These are phyloP conservation scores for Candida boidinii DNA, from an alignment of 805 yeast species.

Conservation along the genomic window DNA sequence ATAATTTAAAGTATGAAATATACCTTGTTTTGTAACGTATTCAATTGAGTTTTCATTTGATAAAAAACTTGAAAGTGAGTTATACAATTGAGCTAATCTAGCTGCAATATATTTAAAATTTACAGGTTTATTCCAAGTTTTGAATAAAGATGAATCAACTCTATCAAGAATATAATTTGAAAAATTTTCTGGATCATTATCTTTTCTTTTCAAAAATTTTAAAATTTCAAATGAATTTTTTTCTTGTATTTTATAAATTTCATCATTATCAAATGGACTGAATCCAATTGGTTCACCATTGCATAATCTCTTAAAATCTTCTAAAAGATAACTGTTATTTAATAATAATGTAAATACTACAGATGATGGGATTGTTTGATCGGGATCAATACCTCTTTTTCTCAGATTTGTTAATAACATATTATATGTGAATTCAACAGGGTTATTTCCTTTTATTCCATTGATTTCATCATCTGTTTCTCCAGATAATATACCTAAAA, in stretches of 20 bases:
- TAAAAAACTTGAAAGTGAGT: constrained; percentile 25
- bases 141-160: constrained; percentile 24
- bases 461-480: background rate
- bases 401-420: constrained; percentile 37
- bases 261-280: constrained; percentile 28
- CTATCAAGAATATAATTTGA: too few relatives aligned
- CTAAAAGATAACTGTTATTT: constrained; percentile 25
- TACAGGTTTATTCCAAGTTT: constrained; percentile 43
- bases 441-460: constrained; percentile 3
- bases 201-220: too few relatives aligned
- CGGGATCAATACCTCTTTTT: constrained; percentile 39
- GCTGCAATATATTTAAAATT: constrained; percentile 51
- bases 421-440: constrained; percentile 25
- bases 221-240: too few relatives aligned
- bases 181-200: too few relatives aligned
- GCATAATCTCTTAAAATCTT: constrained; percentile 37
- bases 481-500: constrained; percentile 32
- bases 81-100: constrained; percentile 40
- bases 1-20: constrained; percentile 33
- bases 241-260: constrained; percentile 8
- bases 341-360: constrained; percentile 30
- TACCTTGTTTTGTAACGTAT: constrained; percentile 37
- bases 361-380: constrained; percentile 36
- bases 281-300: constrained; percentile 37
- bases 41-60: constrained; percentile 36